Percentiles rank a stretch among this genome's conserved stretches.
These are phyloP conservation scores for Periconia sp. DNA, from an alignment of 2,329 filamentous ascomycete genomes.

Conservation along the genomic window DNA sequence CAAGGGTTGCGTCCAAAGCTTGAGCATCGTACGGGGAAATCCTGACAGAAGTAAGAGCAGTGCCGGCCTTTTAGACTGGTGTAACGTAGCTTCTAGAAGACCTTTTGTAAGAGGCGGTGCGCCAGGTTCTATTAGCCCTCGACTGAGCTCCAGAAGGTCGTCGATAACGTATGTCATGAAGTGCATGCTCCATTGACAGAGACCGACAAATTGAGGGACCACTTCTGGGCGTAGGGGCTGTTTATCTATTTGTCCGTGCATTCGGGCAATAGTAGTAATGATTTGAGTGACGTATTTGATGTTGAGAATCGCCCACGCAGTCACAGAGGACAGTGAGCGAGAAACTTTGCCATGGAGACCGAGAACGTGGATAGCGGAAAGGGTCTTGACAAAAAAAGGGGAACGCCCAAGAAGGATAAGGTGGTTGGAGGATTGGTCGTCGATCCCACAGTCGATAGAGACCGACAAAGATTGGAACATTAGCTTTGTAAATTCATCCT, in stretches of 20 bases:
- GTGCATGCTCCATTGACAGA: conserved; percentile 77
- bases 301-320: conserved; percentile 74
- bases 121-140: conserved; percentile 23
- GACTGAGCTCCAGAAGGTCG: conserved; percentile 46
- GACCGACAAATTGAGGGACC: conserved; percentile 57
- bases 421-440: conserved; percentile 60
- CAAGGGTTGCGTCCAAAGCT: conserved; percentile 36
- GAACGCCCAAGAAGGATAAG: conserved; percentile 47
- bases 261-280: conserved; percentile 59
- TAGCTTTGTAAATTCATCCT: conserved; percentile 61
- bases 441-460: conserved; percentile 79
- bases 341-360: conserved; percentile 51
- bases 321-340: conserved; percentile 69
- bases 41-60: conserved; percentile 35
- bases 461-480: conserved; percentile 53
- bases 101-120: conserved; percentile 46
- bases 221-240: conserved; percentile 34
- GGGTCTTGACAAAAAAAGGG: conserved; percentile 73
- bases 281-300: conserved; percentile 67
- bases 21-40: conserved; percentile 42
- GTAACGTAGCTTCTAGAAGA: conserved; percentile 27
- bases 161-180: conserved; percentile 59
- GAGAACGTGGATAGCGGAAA: conserved; percentile 78
- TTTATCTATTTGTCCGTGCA: conserved; percentile 54
- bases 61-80: conserved; percentile 37